phyloP scores from a whole-genome alignment of 2,329 filamentous ascomycete genomes.

The Drechmeria coniospora region DNA sequence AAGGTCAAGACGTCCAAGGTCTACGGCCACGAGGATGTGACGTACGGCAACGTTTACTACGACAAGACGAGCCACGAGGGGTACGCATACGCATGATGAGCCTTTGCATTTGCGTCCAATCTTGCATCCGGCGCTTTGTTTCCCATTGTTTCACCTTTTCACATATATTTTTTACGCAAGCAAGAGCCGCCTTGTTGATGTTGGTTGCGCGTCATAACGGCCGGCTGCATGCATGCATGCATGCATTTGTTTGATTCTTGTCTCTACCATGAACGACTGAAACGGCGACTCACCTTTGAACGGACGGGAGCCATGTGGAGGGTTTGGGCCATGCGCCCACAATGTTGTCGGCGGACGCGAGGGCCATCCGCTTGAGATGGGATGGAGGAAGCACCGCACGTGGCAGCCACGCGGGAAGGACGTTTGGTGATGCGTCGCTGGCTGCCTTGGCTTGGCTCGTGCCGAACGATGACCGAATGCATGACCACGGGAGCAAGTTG shows the following conservation, averaged over 20 bases:
- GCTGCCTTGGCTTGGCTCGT: too few species aligned
- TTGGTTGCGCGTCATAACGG: not conserved
- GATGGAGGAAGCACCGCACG: too few species aligned
- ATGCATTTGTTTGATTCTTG: not conserved
- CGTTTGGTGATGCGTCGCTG: too few species aligned
- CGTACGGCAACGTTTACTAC: conserved; percentile 14
- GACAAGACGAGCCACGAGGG: conserved; percentile 12
- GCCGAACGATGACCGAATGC: too few species aligned
- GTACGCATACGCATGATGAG: conserved; percentile 9
- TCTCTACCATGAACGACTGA: conserved; percentile 1
- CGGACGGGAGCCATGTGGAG: too few species aligned
- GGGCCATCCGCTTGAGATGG: too few species aligned
- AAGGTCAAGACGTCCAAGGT: conserved; percentile 20
- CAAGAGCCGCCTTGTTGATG: conserved; percentile 1
- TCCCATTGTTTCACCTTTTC: conserved; percentile 1
- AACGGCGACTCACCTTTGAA: too few species aligned
- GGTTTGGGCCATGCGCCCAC: not conserved
- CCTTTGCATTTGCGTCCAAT: conserved; percentile 2
- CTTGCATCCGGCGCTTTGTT: not conserved
- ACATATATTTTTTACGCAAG: too few species aligned
- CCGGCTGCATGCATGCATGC: not conserved
- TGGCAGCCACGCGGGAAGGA: too few species aligned
- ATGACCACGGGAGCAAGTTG: too few species aligned
- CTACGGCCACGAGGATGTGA: conserved; percentile 15
- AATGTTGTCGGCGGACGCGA: not conserved